Evolutionary conservation across 2,329 filamentous ascomycete genomes (phyloP).

Genomic region (Neophaeococcomyces mojaviensis): DNA sequence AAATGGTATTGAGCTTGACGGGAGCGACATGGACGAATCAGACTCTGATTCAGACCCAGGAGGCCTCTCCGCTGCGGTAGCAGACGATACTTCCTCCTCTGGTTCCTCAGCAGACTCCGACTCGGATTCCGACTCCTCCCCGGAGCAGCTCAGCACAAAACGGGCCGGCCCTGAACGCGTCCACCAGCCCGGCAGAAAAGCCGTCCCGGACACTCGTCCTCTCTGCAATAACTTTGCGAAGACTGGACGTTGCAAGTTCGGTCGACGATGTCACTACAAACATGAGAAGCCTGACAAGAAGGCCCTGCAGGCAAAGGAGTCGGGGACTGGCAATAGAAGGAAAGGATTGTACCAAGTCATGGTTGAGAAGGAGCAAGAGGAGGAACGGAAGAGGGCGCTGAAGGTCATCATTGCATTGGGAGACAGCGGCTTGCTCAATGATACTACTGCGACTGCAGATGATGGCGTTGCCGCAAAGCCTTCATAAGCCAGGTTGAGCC

Average conservation of each 20-base stretch:
- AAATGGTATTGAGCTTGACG: neutral
- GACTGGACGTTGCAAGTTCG: slow-evolving; percentile 35
- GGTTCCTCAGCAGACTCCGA: slow-evolving; percentile 13
- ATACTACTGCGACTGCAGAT: neutral
- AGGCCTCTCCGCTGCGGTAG: slow-evolving; percentile 12
- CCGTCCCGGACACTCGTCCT: slow-evolving; percentile 20
- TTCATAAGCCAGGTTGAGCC: too few relatives aligned
- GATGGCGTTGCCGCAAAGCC: too few relatives aligned
- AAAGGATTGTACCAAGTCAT: slow-evolving; percentile 40
- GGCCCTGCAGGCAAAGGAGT: slow-evolving; percentile 26
- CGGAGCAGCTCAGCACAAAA: slow-evolving; percentile 36
- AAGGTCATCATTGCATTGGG: slow-evolving; percentile 37
- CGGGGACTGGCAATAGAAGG: slow-evolving; percentile 16
- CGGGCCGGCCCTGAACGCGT: slow-evolving; percentile 34
- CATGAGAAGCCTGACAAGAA: slow-evolving; percentile 30
- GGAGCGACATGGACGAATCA: neutral
- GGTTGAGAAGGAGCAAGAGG: slow-evolving; percentile 35
- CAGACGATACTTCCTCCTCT: slow-evolving; percentile 15
- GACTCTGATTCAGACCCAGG: slow-evolving; percentile 12
- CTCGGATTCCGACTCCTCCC: slow-evolving; percentile 23
- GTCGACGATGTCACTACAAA: slow-evolving; percentile 34
- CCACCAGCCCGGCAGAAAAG: slow-evolving; percentile 29
- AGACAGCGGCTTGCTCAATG: slow-evolving; percentile 33
- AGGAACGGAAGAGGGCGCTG: slow-evolving; percentile 36
- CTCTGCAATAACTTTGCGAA: slow-evolving; percentile 36